Conservation (phyloP, 192 early-diverging fungal genomes). For the Chytriomyces confervae region DNA sequence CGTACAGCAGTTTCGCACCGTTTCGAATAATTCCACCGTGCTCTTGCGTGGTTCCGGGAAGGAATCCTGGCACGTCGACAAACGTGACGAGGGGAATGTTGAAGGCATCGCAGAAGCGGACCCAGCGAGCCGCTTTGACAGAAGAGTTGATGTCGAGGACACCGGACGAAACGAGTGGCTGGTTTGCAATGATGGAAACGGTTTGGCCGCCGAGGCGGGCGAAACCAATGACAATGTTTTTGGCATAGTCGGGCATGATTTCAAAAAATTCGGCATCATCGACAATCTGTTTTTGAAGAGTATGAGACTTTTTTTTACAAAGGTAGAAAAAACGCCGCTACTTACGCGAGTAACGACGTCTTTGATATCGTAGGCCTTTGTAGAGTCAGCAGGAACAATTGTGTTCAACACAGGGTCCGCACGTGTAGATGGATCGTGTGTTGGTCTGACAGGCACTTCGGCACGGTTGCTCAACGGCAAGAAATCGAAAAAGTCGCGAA, state of each 20-base stretch:
- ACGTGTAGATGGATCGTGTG: constrained; percentile 70
- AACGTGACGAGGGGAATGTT: constrained; percentile 92
- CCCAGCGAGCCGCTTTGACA: constrained; percentile 94
- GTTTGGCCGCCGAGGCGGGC: constrained; percentile 83
- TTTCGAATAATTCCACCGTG: constrained; percentile 95
- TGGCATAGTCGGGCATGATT: constrained; percentile 88
- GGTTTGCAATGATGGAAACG: constrained; percentile 91
- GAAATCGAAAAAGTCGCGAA: constrained; percentile 88
- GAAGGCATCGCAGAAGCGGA: constrained; percentile 96
- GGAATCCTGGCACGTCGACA: constrained; percentile 96
- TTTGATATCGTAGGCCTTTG: constrained; percentile 94
- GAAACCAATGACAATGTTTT: constrained; percentile 92
- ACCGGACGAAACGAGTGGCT: constrained; percentile 93
- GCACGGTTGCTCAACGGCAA: constrained; percentile 85
- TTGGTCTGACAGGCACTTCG: constrained; percentile 64
- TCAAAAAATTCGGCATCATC: constrained; percentile 91
- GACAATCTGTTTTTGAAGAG: constrained; percentile 48
- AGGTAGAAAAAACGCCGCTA: background rate
- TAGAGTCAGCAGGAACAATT: constrained; percentile 89
- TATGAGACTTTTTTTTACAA: background rate
- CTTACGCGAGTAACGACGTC: constrained; percentile 75
- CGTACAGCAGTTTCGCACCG: constrained; percentile 95
- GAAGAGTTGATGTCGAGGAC: constrained; percentile 95
- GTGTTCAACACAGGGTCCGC: constrained; percentile 81
- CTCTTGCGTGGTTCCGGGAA: constrained; percentile 93